A percentile compares a stretch with the other conserved stretches of the same genome.
phyloP scores from a whole-genome alignment of 108 stramenopile species.

The Fistulifera solaris region DNA sequence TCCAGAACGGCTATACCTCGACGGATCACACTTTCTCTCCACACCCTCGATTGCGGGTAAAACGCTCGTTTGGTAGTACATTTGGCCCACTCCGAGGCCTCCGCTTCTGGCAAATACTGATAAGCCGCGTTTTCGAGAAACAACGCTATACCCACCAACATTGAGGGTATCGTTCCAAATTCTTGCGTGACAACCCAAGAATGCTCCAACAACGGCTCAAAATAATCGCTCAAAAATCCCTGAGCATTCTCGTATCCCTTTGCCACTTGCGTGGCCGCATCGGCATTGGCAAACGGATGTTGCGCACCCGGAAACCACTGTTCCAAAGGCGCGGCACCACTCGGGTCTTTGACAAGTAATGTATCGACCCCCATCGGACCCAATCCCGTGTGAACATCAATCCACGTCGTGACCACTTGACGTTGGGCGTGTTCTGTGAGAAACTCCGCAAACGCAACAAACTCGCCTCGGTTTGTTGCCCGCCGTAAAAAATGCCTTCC shows the following conservation, averaged over 20 bases:
- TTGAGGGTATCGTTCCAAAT: constrained; percentile 60
- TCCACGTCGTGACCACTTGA: constrained; percentile 34
- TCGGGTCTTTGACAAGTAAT: constrained; percentile 5
- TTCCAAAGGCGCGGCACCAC: not conserved
- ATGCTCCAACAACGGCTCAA: constrained; percentile 14
- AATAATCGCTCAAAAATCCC: constrained; percentile 26
- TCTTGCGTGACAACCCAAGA: constrained; percentile 42
- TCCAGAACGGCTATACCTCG: constrained; percentile 25
- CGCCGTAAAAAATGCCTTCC: constrained; percentile 67
- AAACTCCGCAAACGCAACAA: constrained; percentile 19
- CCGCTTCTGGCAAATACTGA: constrained; percentile 13
- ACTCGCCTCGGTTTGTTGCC: constrained; percentile 40
- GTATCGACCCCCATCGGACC: constrained; percentile 52
- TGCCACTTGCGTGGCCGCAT: constrained; percentile 15
- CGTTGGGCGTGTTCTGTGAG: constrained; percentile 6
- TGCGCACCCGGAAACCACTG: constrained; percentile 6
- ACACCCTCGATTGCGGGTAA: constrained; percentile 33
- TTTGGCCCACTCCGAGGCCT: constrained; percentile 9
- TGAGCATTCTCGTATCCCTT: constrained; percentile 34
- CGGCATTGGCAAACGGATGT: not conserved
- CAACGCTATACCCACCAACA: constrained; percentile 45
- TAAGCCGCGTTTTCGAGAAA: constrained; percentile 65
- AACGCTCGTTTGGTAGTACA: constrained; percentile 24
- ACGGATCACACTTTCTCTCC: constrained; percentile 27
- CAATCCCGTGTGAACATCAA: constrained; percentile 82